Evolutionary conservation across 495 filamentous ascomycete genomes (phyloP).

Genomic region (Hyaloscypha bicolor): DNA sequence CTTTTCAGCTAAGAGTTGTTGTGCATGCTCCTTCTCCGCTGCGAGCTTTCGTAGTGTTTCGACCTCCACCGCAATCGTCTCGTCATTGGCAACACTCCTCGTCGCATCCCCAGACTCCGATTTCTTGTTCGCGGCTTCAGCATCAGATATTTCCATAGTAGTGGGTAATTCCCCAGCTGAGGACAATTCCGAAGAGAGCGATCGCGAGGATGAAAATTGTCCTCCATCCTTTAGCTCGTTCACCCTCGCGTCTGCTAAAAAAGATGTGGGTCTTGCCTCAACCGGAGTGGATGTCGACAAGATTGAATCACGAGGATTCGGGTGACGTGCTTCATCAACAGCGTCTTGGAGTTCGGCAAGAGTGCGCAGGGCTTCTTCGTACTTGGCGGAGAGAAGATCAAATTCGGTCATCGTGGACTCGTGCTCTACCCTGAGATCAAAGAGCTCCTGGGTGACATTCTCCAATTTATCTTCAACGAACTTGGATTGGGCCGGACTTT

Average conservation of each 20-base stretch:
- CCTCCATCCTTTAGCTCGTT: conserved; percentile 74
- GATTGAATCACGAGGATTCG: conserved; percentile 52
- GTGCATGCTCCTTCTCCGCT: conserved; percentile 74
- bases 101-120: conserved; percentile 23
- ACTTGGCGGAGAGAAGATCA: conserved; percentile 82
- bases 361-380: conserved; percentile 82
- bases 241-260: conserved; percentile 85
- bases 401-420: conserved; percentile 81
- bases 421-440: conserved; percentile 88
- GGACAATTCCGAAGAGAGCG: conserved; percentile 91
- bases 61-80: conserved; percentile 61
- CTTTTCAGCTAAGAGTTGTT: conserved; percentile 69
- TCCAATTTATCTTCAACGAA: conserved; percentile 94
- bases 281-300: conserved; percentile 55
- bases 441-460: conserved; percentile 86
- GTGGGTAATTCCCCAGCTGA: conserved; percentile 84
- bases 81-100: conserved; percentile 26
- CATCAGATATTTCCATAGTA: conserved; percentile 63
- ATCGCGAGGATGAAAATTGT: conserved; percentile 87
- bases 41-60: conserved; percentile 69
- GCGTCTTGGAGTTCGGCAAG: conserved; percentile 83
- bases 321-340: conserved; percentile 79
- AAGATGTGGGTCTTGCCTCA: conserved; percentile 74
- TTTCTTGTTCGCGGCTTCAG: conserved; percentile 46
- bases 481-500: conserved; percentile 71